Conservation (phyloP, 306 rosid genomes). For the Glycine soja region DNA sequence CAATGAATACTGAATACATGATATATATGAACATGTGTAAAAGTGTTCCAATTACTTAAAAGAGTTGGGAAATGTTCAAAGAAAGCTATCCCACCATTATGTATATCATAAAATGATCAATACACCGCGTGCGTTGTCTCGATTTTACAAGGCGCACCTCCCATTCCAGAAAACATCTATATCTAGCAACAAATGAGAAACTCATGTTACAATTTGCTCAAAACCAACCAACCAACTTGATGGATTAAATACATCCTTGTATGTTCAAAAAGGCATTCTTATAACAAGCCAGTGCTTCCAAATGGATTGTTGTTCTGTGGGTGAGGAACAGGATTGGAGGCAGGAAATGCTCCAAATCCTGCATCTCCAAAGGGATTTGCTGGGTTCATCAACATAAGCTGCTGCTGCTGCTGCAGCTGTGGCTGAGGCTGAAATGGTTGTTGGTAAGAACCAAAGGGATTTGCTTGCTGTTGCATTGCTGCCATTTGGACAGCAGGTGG, state of each 20-base stretch:
- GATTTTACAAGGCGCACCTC: slow-evolving; percentile 55
- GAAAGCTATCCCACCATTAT: slow-evolving; percentile 42
- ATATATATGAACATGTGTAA: slow-evolving; percentile 37
- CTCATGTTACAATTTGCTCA: slow-evolving; percentile 53
- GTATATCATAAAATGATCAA: slow-evolving; percentile 54
- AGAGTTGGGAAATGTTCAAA: slow-evolving; percentile 23
- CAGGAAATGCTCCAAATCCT: slow-evolving; percentile 78
- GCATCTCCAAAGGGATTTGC: slow-evolving; percentile 91
- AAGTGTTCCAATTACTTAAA: slow-evolving; percentile 14
- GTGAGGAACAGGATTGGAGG: slow-evolving; percentile 63
- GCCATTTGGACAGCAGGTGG: slow-evolving; percentile 81
- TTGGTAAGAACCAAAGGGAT: slow-evolving; percentile 88
- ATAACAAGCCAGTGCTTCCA: slow-evolving; percentile 90
- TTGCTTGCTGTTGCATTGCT: slow-evolving; percentile 69
- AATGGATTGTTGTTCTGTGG: slow-evolving; percentile 86
- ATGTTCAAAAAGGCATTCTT: slow-evolving; percentile 43
- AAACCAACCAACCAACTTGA: slow-evolving; percentile 60
- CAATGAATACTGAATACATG: neutral
- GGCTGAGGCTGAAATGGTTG: slow-evolving; percentile 64
- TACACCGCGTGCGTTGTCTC: slow-evolving; percentile 47
- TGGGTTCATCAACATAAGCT: slow-evolving; percentile 71
- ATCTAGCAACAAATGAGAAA: slow-evolving; percentile 52
- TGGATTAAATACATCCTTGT: slow-evolving; percentile 40
- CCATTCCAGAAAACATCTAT: slow-evolving; percentile 54
- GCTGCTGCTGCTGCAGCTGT: slow-evolving; percentile 59